Evolutionary conservation across 129 eudicot genomes (phyloP).

Genomic region (Flaveria brownii): DNA sequence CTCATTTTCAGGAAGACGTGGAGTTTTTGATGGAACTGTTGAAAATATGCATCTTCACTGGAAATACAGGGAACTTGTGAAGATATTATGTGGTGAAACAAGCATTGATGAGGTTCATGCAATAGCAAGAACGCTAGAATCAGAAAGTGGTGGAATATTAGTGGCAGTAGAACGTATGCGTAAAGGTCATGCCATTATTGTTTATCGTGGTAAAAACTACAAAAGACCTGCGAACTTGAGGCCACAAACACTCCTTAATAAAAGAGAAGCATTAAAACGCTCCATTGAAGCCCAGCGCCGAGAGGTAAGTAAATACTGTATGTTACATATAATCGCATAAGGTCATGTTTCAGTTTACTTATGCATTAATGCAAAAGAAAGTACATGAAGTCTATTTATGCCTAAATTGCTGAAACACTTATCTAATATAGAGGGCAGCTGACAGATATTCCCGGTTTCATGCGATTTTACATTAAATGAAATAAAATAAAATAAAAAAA

Average conservation of each 20-base stretch:
- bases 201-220: constrained; percentile 94
- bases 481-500: not conserved
- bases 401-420: not conserved
- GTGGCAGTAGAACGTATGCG: constrained; percentile 78
- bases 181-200: constrained; percentile 78
- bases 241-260: constrained; percentile 76
- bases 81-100: constrained; percentile 64
- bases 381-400: not conserved
- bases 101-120: constrained; percentile 69
- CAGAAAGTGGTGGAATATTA: constrained; percentile 96
- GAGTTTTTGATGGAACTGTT: constrained; percentile 92
- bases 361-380: constrained; percentile 4
- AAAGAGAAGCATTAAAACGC: constrained; percentile 83
- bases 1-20: constrained; percentile 72
- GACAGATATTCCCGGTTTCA: not conserved
- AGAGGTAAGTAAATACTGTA: constrained; percentile 44
- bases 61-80: constrained; percentile 96
- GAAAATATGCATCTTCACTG: constrained; percentile 98
- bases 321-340: not conserved
- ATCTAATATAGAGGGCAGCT: not conserved
- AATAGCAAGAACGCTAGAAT: constrained; percentile 66
- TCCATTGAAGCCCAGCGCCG: constrained; percentile 78
- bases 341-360: not conserved
- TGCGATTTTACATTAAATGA: not conserved
- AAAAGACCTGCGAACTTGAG: constrained; percentile 71